phyloP scores from a whole-genome alignment of 2,329 filamentous ascomycete species.

The Penicillium rolfsii region DNA sequence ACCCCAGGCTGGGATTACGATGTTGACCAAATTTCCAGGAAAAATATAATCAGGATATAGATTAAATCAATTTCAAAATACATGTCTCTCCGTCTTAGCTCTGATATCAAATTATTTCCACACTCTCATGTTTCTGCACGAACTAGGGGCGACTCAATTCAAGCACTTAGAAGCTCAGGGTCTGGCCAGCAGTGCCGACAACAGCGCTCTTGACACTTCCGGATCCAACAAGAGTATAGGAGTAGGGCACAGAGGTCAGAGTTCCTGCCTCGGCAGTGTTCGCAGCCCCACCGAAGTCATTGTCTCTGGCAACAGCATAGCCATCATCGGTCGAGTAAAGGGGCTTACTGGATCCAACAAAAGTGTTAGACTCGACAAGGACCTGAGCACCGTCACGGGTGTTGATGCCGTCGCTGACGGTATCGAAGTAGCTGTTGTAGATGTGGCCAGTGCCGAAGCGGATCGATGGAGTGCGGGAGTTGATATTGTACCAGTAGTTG shows the following conservation, averaged over 20 bases:
- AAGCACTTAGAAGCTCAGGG: constrained; percentile 35
- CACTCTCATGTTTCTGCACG: too few species aligned
- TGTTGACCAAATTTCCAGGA: too few species aligned
- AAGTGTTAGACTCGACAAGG: constrained; percentile 61
- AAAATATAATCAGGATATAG: too few species aligned
- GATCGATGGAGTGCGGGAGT: constrained; percentile 65
- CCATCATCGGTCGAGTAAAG: constrained; percentile 53
- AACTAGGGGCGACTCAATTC: too few species aligned
- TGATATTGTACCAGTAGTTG: constrained; percentile 68
- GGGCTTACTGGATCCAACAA: constrained; percentile 51
- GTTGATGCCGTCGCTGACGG: constrained; percentile 58
- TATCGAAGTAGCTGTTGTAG: constrained; percentile 57
- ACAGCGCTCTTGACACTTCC: constrained; percentile 53
- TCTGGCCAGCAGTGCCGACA: constrained; percentile 41
- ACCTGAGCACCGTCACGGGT: constrained; percentile 61
- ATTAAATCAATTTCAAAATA: too few species aligned
- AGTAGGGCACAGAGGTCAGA: constrained; percentile 58
- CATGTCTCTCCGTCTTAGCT: too few species aligned
- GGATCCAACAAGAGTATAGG: constrained; percentile 57
- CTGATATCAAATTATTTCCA: neutral
- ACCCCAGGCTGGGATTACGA: too few species aligned
- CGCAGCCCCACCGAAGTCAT: constrained; percentile 52
- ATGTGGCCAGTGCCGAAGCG: constrained; percentile 69
- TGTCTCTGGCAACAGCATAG: constrained; percentile 50
- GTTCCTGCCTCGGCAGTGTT: constrained; percentile 57